A percentile compares a stretch with the other conserved stretches of the same genome.
Conservation (phyloP, 257 asterid genomes). For the Solanum lignicaule region DNA sequence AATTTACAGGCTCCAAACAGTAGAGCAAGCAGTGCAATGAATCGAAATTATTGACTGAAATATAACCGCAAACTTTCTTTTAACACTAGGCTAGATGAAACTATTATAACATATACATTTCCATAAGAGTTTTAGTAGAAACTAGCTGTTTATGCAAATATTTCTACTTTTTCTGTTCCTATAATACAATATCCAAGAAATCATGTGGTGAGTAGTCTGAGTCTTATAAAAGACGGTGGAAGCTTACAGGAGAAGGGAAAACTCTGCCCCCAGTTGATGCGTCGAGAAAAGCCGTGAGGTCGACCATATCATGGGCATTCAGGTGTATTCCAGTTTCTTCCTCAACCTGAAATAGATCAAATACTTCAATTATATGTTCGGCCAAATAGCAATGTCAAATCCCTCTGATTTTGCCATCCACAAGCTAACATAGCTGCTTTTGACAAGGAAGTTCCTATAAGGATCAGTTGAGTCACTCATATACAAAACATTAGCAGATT, state of each 20-base stretch:
- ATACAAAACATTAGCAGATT: neutral
- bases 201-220: neutral
- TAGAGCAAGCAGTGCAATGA: neutral
- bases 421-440: neutral
- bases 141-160: neutral
- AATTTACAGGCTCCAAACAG: neutral
- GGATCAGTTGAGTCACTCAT: neutral
- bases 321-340: conserved; percentile 82
- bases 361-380: neutral
- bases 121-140: neutral
- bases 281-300: conserved; percentile 75
- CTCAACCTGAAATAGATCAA: conserved; percentile 49
- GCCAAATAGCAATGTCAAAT: neutral
- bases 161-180: neutral
- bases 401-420: neutral
- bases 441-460: neutral
- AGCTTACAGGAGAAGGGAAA: conserved; percentile 75
- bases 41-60: neutral
- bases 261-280: conserved; percentile 62
- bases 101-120: neutral
- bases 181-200: neutral
- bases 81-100: neutral
- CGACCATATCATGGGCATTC: conserved; percentile 50
- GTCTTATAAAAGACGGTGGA: neutral
- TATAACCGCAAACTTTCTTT: neutral